Base-by-base conservation (phyloP, 192 early-diverging fungal genomes). In the Rhizophagus prolifer region DNA sequence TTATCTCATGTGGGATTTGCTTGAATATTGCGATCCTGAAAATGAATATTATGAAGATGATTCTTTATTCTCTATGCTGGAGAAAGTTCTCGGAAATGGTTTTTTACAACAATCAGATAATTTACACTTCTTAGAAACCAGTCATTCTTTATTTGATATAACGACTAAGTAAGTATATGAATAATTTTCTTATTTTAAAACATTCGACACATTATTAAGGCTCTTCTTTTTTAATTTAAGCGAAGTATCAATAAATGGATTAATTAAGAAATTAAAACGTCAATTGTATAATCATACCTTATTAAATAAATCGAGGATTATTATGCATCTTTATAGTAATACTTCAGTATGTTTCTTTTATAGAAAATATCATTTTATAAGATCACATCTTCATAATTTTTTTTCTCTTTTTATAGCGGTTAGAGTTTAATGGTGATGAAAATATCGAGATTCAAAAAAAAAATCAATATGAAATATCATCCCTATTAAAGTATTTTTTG, bases 11-110 rank as follows among this genome's bases (percentile, higher is more conserved):
- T 70, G 68, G 68, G 68, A 70, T 50, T 23, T 70, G 8, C 26
- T 70, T 2, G 68, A 70, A 70, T 70, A 47, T 16, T 70, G 68
- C 50, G 41, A 47, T 26, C 68, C 31, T 44, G 68, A 70, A 70
- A 70, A 70, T 70, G 68, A 70, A 70, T 67, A 21, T 34, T 23
- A 44, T 28, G 41, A 47, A 25, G 25, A 44, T 3, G 23, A 70
- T 47, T 70, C 68, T 26, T 46, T 70, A 21, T 26, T 70, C 50
- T n/a, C 23, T 47, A 28, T 46, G 47, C 19, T 70, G 41, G 44
- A 26, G 19, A 23, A 44, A 70, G 25, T 25, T 0, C 25, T 38
- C 44, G n/a, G 44, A 34, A 23, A 70, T 26, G 23, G 9, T 26
- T 50, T 41, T 30, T 26, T 26, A 7, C 36, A 50, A 26, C 41